Evolutionary conservation across 257 asterid species (phyloP).

Genomic region (Ballota nigra): DNA sequence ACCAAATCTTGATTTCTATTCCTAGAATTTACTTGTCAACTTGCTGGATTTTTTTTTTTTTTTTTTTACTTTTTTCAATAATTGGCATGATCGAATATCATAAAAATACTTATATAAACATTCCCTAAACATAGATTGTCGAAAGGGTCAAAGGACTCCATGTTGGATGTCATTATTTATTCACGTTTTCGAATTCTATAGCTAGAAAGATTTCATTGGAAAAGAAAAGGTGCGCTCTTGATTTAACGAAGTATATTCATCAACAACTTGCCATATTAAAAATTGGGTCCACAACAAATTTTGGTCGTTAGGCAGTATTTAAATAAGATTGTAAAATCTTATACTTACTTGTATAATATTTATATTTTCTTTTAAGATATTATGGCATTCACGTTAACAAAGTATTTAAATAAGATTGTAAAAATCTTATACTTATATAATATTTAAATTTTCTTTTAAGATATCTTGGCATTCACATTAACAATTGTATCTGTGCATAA

Average conservation of each 20-base stretch:
- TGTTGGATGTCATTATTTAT: conserved; percentile 14
- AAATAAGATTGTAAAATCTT: neutral
- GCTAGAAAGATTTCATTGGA: conserved; percentile 15
- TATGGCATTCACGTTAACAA: neutral
- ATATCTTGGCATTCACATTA: no score
- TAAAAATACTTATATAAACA: neutral
- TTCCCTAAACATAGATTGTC: neutral
- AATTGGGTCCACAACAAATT: conserved; percentile 11
- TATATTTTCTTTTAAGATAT: neutral
- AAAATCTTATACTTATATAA: no score
- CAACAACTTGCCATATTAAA: conserved; percentile 7
- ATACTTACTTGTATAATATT: neutral
- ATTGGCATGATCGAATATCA: neutral
- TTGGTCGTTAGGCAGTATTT: neutral
- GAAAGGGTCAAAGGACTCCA: conserved; percentile 9
- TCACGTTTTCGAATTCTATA: conserved; percentile 20
- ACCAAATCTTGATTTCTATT: neutral
- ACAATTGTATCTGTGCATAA: no score
- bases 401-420: no score
- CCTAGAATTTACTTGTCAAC: conserved; percentile 1
- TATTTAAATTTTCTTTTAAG: no score
- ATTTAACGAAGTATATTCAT: conserved; percentile 7
- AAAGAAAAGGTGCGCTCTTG: conserved; percentile 7
- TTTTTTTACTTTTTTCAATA: neutral
- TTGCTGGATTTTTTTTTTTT: neutral